Base-by-base conservation (phyloP, 78 protist species). In the Dictyostelium intermedium region DNA sequence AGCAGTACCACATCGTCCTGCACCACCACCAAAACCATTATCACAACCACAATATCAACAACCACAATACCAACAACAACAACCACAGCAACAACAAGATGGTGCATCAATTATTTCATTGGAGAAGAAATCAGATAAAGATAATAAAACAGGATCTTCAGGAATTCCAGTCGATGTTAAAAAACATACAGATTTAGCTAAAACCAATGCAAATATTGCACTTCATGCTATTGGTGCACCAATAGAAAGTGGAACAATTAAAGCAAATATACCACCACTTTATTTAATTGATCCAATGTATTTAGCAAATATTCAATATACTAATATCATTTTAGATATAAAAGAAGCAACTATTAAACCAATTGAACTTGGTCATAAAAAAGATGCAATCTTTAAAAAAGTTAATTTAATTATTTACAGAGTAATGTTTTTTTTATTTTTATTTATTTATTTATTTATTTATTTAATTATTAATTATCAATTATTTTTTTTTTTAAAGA, bases 261-360 rank as follows among this genome's bases (percentile, higher is more conserved):
- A 61, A 50, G 92, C 92, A 7, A 43, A 87, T 18, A 47, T 69
- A 25, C 85, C 85, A 53, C 61, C 50, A 35, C 32, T 78, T 25
- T 39, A 50, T 27, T n/a, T 87, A 8, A 16, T 4, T 8, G 78
- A 87, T 87, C 77, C 41, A 78, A 41, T 39, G 41, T 87, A 78
- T 78, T 27, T 87, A n/a, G 37, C 92, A 60, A 87, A 53, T 14
- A 39, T 87, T 16, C 92, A 87, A 87, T 87, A 87, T 47, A 76
- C 84, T 0, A 84, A 87, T 27, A 43, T 43, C 70, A 79, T 87
- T 18, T 63, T 87, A 14, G 92, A 87, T 11, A 78, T 87, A 30
- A 35, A 56, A 34, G 35, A 78, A 10, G 77, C 27, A 25, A 61
- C 43, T 2, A 13, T 87, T 11, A 87, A 87, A 78, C 43, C 85